These are phyloP conservation scores for Xylaria polymorpha DNA, from an alignment of 2,329 filamentous ascomycete species.

Conservation along the genomic window DNA sequence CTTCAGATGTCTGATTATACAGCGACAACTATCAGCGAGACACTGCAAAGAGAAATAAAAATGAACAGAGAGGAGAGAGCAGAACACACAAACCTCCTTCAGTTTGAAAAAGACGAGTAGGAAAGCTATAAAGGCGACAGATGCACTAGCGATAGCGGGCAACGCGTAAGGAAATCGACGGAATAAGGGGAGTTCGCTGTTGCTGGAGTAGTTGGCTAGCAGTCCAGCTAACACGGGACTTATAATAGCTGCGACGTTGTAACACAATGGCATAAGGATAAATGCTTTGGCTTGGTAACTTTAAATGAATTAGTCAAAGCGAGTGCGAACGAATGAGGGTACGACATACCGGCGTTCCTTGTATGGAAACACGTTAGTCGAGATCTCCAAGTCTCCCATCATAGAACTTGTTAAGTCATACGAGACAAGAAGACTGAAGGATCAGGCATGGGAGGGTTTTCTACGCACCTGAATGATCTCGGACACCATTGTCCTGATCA, in stretches of 20 bases:
- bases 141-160: constrained; percentile 27
- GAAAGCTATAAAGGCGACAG: constrained; percentile 18
- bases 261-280: constrained; percentile 33
- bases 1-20: constrained; percentile 23
- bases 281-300: constrained; percentile 33
- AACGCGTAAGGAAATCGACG: constrained; percentile 27
- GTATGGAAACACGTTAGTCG: neutral
- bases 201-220: constrained; percentile 18
- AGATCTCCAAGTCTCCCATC: too few relatives aligned
- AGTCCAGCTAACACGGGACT: constrained; percentile 30
- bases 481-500: constrained; percentile 34
- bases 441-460: too few relatives aligned
- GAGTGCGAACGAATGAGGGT: neutral
- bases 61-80: neutral
- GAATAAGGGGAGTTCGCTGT: constrained; percentile 30
- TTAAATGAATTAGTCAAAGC: neutral
- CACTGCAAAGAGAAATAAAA: neutral
- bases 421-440: too few relatives aligned
- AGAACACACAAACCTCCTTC: constrained; percentile 24
- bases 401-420: too few relatives aligned
- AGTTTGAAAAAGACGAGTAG: constrained; percentile 29
- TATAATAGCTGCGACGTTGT: constrained; percentile 26
- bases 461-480: constrained; percentile 12
- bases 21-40: constrained; percentile 1
- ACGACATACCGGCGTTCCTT: constrained; percentile 30